Evolutionary conservation across 768 basidiomycete species (phyloP).

Genomic region (Mycena latifolia): DNA sequence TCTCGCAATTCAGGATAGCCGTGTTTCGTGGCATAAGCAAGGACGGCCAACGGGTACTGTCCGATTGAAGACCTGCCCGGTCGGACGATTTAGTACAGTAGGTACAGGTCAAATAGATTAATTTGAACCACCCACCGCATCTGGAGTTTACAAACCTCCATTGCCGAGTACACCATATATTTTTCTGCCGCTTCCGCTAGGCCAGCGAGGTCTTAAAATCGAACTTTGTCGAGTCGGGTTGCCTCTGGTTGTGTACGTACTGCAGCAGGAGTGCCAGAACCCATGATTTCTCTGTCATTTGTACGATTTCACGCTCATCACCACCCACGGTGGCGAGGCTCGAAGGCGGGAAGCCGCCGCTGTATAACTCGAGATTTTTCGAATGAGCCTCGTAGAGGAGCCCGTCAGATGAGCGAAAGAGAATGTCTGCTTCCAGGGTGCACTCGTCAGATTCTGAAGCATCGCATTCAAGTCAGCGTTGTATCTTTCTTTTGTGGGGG

Average conservation of each 20-base stretch:
- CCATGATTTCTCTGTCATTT: slow-evolving; percentile 10
- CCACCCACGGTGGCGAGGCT: not conserved
- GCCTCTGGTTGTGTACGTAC: slow-evolving; percentile 22
- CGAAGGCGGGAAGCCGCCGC: slow-evolving; percentile 18
- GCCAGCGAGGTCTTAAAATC: slow-evolving; percentile 9
- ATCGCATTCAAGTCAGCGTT: not conserved
- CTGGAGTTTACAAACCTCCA: slow-evolving; percentile 24
- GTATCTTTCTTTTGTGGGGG: not conserved
- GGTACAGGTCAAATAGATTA: too few species aligned
- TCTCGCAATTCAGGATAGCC: slow-evolving; percentile 17
- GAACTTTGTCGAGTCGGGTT: slow-evolving; percentile 19
- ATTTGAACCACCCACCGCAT: slow-evolving; percentile 24
- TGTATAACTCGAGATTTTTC: slow-evolving; percentile 15
- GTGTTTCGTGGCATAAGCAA: slow-evolving; percentile 20
- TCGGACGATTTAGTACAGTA: not conserved
- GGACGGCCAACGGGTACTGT: not conserved
- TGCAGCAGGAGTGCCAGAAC: slow-evolving; percentile 23
- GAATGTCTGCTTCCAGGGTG: not conserved
- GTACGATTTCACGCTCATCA: slow-evolving; percentile 7
- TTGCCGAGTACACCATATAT: slow-evolving; percentile 28
- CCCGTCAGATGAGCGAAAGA: slow-evolving; percentile 20
- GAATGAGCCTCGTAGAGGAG: slow-evolving; percentile 12
- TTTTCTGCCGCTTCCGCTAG: slow-evolving; percentile 32
- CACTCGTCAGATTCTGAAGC: slow-evolving; percentile 12
- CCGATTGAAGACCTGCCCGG: not conserved